Evolutionary conservation across 108 stramenopile genomes (phyloP), one percentile per base, ranked within the genome.

Genomic region (Mediolabrus comicus): DNA sequence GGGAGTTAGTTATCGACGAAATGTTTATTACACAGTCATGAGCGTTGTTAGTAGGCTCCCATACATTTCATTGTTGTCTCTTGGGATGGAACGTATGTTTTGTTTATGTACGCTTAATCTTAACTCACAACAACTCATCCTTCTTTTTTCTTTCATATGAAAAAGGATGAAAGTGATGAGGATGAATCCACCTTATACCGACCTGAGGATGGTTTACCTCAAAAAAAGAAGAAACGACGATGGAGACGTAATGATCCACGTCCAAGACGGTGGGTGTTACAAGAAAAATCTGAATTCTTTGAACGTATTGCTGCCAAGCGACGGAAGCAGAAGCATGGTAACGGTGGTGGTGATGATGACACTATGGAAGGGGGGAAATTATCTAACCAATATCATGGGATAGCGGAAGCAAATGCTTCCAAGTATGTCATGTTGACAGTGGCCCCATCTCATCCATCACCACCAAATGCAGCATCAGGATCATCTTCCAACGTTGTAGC

Each of bases 231-330:
- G 82, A 88, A 80, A 85, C 80, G 65, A 55, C 71, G 90, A 72
- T 94, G 89, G 89, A 59, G 86, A 26, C 70, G 72, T 6, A 60
- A 85, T 43, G 84, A 86, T 53, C 75, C 82, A 29, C 83, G 86
- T 38, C 74, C 77, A 51, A 84, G 86, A 36, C 88, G 89, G 65
- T 94, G 92, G 92, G 76, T 94, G 2, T 39, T 94, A 26, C 88
- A 90, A 68, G 86, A 87, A 82, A 67, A 89, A 55, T 74, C 74
- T 0, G 92, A 91, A 76, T 94, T 91, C 62, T 59, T 90, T 16
- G 81, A 91, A 81, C 77, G 71, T 19, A 86, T 91, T 62, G 84
- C 84, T 32, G 81, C 59, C 43, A 74, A 80, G 31, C 71, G 78
- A 62, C 78, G 83, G 35, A 75, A 71, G 27, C 60, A 17, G 19